These are phyloP conservation scores for Lentinula lateritia DNA, from an alignment of 768 basidiomycete species.

Conservation along the genomic window DNA sequence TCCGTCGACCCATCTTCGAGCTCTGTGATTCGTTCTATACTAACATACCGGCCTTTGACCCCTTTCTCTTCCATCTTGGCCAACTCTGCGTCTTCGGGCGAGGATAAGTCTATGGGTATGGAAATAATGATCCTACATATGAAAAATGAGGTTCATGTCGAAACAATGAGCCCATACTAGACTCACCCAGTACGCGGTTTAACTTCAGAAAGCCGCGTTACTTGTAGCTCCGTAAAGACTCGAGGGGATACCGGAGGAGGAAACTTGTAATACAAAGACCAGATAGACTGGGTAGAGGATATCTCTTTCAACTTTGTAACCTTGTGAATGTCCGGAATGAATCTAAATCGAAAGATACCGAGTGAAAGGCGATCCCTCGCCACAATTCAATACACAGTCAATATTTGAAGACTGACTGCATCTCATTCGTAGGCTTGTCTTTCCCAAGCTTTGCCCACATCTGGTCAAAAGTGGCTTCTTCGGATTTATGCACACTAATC, in stretches of 20 bases:
- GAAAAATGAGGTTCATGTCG: neutral
- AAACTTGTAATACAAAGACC: conserved; percentile 72
- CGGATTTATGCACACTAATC: conserved; percentile 54
- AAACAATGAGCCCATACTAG: neutral
- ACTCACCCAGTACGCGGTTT: conserved; percentile 58
- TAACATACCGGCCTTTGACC: conserved; percentile 62
- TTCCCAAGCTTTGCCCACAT: conserved; percentile 65
- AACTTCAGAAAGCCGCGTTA: conserved; percentile 44
- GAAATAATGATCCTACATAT: conserved; percentile 47
- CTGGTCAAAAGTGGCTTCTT: conserved; percentile 70
- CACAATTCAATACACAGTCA: neutral
- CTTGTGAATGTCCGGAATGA: conserved; percentile 59
- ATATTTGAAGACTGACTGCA: conserved; percentile 39
- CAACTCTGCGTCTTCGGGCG: conserved; percentile 44
- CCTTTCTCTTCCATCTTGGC: conserved; percentile 59
- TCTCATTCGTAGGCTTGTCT: conserved; percentile 66
- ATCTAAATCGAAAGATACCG: conserved; percentile 35
- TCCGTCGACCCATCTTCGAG: conserved; percentile 59
- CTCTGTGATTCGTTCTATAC: conserved; percentile 62
- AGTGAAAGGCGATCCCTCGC: neutral
- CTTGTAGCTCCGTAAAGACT: conserved; percentile 71
- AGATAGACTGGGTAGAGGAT: conserved; percentile 59
- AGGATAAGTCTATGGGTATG: conserved; percentile 62
- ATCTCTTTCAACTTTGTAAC: conserved; percentile 57
- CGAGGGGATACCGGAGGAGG: conserved; percentile 66